Evolutionary conservation across 75 land plant genomes (phyloP).

Genomic region (Adiantum capillusveneris): DNA sequence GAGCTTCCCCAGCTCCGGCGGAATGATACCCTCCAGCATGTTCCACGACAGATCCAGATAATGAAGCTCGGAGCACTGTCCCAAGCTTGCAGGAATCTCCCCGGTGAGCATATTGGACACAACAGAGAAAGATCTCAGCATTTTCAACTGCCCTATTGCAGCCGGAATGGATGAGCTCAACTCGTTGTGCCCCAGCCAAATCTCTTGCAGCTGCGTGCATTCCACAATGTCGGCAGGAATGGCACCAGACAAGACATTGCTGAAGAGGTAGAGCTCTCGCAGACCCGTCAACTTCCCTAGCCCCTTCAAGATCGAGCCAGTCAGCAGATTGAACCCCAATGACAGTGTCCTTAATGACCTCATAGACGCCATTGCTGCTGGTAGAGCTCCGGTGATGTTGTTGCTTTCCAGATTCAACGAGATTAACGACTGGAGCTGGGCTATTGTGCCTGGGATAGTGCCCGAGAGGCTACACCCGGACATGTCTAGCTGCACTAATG

Average conservation of each 20-base stretch:
- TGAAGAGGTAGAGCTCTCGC: conserved; percentile 49
- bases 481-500: conserved; percentile 14
- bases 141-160: conserved; percentile 10
- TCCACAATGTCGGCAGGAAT: conserved; percentile 56
- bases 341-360: conserved; percentile 47
- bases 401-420: conserved; percentile 16
- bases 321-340: conserved; percentile 45
- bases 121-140: conserved; percentile 60
- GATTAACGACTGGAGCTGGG: conserved; percentile 6
- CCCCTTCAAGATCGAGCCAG: conserved; percentile 56
- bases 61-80: conserved; percentile 31
- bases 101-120: conserved; percentile 61
- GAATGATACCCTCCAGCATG: conserved; percentile 18
- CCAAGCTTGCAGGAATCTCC: conserved; percentile 31
- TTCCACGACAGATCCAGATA: conserved; percentile 45
- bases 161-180: conserved; percentile 20
- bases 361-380: conserved; percentile 11
- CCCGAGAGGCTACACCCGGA: conserved; percentile 21
- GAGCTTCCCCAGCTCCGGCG: conserved; percentile 19
- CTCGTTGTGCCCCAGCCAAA: conserved; percentile 18
- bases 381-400: conserved; percentile 17
- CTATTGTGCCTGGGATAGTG: conserved; percentile 16
- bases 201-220: conserved; percentile 13
- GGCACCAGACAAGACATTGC: conserved; percentile 59
- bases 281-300: conserved; percentile 47